Evolutionary conservation across 345 rosid genomes (phyloP), one percentile per base, ranked within the genome.

Genomic region (Microcos paniculata): DNA sequence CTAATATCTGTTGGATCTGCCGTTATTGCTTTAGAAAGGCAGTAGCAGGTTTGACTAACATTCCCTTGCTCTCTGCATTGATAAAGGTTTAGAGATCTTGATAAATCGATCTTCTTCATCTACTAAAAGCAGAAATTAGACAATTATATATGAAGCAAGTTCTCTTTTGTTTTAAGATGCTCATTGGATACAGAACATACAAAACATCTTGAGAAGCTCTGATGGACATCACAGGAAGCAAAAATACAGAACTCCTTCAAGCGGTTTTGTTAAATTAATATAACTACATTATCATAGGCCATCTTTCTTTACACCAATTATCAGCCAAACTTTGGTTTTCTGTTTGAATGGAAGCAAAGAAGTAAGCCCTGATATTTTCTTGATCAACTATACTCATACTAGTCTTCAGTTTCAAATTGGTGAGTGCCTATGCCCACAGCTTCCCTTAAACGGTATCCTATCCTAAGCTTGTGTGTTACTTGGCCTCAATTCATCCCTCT

Each of bases 21-120:
- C 56, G 80, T 84, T 62, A 96, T 86, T 72, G 99, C 99, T 89
- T 86, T 93, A 53, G 83, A 83, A 71, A 94, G 92, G 84, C 88
- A 96, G 76, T 71, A 61, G 80, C 86, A 65, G 78, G 82, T 70
- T 74, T 78, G 84, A 89, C 85, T 40, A 52, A 52, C 78, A 53
- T 65, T 75, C 55, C 87, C 87, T 76, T 85, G 88, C 74, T 89
- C 88, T 85, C 99, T 95, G 81, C 80, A 85, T 76, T 71, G 57
- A 19, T 57, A 70, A 69, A 24, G 0, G 52, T 10, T 38, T 24
- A 19, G 10, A 53, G 8, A 6, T 65, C 5, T 56, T 63, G 23
- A 9, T 23, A 58, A 57, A 56, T 38, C 35, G 13, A 40, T 48
- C 31, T 51, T 62, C 52, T n/a, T 45, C 53, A 40, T 21, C 52